Percentiles rank a stretch among this genome's conserved stretches.
phyloP scores from a whole-genome alignment of 805 yeast species.

The Cephaloascus fragrans region DNA sequence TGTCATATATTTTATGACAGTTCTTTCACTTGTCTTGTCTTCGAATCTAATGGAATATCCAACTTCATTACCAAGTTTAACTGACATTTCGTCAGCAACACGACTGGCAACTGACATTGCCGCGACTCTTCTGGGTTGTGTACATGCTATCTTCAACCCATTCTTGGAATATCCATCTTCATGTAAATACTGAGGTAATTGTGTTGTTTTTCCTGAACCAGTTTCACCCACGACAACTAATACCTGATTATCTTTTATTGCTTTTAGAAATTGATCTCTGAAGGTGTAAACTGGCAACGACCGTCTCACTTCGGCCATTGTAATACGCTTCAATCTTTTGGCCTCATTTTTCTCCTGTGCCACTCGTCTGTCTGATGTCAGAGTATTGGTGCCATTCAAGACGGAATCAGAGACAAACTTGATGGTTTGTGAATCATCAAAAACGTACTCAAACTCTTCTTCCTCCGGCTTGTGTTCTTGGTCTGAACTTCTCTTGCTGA shows the following conservation, averaged over 20 bases:
- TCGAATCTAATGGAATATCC: slow-evolving; percentile 90
- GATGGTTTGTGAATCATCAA: slow-evolving; percentile 55
- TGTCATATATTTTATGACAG: slow-evolving; percentile 81
- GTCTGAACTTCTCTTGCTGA: slow-evolving; percentile 21
- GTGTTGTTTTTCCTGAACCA: slow-evolving; percentile 94
- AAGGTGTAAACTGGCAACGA: slow-evolving; percentile 70
- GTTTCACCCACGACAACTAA: slow-evolving; percentile 78
- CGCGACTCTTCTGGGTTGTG: slow-evolving; percentile 94
- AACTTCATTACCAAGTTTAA: slow-evolving; percentile 73
- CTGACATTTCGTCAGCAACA: slow-evolving; percentile 84
- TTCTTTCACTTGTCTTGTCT: slow-evolving; percentile 54
- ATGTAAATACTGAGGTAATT: slow-evolving; percentile 75
- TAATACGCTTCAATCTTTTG: slow-evolving; percentile 13
- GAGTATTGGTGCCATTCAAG: slow-evolving; percentile 9
- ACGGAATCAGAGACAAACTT: slow-evolving; percentile 40
- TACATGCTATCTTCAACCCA: slow-evolving; percentile 62
- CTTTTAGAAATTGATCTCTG: slow-evolving; percentile 47
- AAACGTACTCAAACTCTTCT: slow-evolving; percentile 61
- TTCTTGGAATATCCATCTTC: slow-evolving; percentile 69
- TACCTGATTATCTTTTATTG: slow-evolving; percentile 55
- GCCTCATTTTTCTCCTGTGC: slow-evolving; percentile 23
- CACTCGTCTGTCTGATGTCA: slow-evolving; percentile 7
- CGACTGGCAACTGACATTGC: slow-evolving; percentile 86
- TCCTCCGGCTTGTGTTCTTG: slow-evolving; percentile 29
- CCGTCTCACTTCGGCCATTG: slow-evolving; percentile 42